These are phyloP conservation scores for Candida tibetensis DNA, from an alignment of 805 yeast species.

Conservation along the genomic window DNA sequence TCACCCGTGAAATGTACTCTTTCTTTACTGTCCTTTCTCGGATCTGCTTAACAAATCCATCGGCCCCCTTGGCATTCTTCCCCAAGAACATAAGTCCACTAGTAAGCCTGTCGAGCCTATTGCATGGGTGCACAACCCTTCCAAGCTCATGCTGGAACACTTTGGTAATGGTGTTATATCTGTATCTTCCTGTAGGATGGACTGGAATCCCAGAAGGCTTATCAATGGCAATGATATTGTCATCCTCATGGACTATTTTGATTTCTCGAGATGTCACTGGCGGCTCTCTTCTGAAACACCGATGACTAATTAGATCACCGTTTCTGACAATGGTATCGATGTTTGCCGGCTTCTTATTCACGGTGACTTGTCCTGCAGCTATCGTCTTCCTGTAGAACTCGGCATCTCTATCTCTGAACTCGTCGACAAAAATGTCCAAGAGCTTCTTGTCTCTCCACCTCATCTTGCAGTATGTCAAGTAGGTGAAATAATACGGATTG, in stretches of 20 bases:
- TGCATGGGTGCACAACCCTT: slow-evolving; percentile 69
- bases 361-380: slow-evolving; percentile 62
- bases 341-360: slow-evolving; percentile 66
- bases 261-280: slow-evolving; percentile 63
- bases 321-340: slow-evolving; percentile 66
- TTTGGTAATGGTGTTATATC: slow-evolving; percentile 74
- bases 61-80: slow-evolving; percentile 76
- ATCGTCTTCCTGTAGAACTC: slow-evolving; percentile 56
- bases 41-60: slow-evolving; percentile 66
- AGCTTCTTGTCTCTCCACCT: slow-evolving; percentile 88
- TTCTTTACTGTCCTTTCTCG: slow-evolving; percentile 73
- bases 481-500: slow-evolving; percentile 83
- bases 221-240: slow-evolving; percentile 75
- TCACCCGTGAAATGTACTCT: slow-evolving; percentile 83
- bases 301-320: slow-evolving; percentile 80
- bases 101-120: slow-evolving; percentile 84
- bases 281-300: slow-evolving; percentile 88
- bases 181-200: slow-evolving; percentile 88
- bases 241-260: slow-evolving; percentile 69
- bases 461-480: slow-evolving; percentile 84
- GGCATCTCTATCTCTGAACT: slow-evolving; percentile 76
- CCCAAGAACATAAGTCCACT: slow-evolving; percentile 94
- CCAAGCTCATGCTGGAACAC: slow-evolving; percentile 71
- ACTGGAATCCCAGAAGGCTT: slow-evolving; percentile 95
- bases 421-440: slow-evolving; percentile 75